phyloP scores from a whole-genome alignment of 805 yeast species.

The Sporopachydermia lactativora region DNA sequence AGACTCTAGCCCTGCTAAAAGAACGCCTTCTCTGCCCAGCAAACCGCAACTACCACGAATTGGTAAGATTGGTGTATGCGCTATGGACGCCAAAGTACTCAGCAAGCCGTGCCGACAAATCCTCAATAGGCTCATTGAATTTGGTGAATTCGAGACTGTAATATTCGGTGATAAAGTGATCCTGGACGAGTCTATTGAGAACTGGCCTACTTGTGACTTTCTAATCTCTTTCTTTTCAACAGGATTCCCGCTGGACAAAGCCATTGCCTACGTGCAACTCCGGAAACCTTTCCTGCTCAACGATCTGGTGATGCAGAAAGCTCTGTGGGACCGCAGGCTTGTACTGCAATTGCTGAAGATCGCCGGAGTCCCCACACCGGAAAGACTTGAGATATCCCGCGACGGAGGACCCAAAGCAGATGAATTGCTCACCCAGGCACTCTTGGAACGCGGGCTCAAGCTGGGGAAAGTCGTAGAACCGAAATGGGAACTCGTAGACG shows the following conservation, averaged over 20 bases:
- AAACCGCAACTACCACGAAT: constrained; percentile 45
- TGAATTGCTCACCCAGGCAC: constrained; percentile 43
- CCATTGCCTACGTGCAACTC: constrained; percentile 76
- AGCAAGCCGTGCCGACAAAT: constrained; percentile 93
- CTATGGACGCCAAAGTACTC: constrained; percentile 94
- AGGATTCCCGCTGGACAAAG: constrained; percentile 94
- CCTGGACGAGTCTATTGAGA: constrained; percentile 81
- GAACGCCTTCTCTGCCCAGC: constrained; percentile 24
- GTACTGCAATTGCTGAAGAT: constrained; percentile 69
- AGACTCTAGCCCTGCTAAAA: constrained; percentile 18
- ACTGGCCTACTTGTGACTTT: constrained; percentile 98
- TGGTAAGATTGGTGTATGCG: constrained; percentile 96
- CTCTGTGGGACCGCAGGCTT: constrained; percentile 93
- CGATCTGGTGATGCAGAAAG: constrained; percentile 82
- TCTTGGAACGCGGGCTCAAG: constrained; percentile 49
- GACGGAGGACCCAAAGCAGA: constrained; percentile 94
- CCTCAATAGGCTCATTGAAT: constrained; percentile 71
- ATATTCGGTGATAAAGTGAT: constrained; percentile 97
- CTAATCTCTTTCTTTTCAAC: constrained; percentile 85
- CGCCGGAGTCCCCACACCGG: constrained; percentile 81
- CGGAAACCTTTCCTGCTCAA: constrained; percentile 84
- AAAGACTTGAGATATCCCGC: constrained; percentile 74
- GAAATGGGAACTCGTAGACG: constrained; percentile 67
- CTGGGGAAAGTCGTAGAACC: constrained; percentile 44
- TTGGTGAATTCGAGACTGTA: constrained; percentile 92